These are phyloP conservation scores for Zygosaccharomyces sapae DNA, from an alignment of 1,139 yeast genomes.

Conservation along the genomic window DNA sequence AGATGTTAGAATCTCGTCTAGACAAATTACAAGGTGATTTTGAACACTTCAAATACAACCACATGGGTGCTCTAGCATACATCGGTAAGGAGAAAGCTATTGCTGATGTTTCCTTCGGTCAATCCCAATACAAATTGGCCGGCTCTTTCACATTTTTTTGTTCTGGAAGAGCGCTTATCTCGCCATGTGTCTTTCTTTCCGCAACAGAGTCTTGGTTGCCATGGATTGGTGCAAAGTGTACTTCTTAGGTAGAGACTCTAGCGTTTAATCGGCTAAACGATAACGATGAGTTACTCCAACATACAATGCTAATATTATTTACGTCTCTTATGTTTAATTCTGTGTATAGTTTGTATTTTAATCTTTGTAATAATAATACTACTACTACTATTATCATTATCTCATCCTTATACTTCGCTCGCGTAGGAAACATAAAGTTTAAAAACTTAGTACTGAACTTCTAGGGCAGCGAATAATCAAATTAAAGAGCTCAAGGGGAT, in stretches of 20 bases:
- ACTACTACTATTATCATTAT: background rate
- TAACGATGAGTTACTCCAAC: background rate
- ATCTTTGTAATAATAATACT: background rate
- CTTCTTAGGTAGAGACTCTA: conserved; percentile 83
- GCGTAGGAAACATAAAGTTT: background rate
- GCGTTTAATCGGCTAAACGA: conserved; percentile 31
- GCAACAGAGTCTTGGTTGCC: conserved; percentile 79
- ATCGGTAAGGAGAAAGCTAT: conserved; percentile 91
- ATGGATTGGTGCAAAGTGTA: conserved; percentile 86
- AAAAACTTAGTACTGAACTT: background rate
- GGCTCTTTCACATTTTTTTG: conserved; percentile 82
- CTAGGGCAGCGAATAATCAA: background rate
- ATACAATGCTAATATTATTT: background rate
- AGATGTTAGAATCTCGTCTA: conserved; percentile 37
- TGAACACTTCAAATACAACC: conserved; percentile 55
- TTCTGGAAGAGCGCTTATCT: conserved; percentile 95
- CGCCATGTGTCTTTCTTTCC: conserved; percentile 85
- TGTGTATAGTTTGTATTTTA: background rate
- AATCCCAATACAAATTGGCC: conserved; percentile 72
- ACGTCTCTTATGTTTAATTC: background rate
- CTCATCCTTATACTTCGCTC: background rate
- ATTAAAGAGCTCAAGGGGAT: conserved; percentile 9
- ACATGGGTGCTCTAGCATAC: conserved; percentile 74
- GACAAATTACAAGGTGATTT: conserved; percentile 39
- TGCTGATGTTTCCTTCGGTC: conserved; percentile 88